Evolutionary conservation across 768 basidiomycete genomes (phyloP).

Genomic region (Steccherinum ochraceum): DNA sequence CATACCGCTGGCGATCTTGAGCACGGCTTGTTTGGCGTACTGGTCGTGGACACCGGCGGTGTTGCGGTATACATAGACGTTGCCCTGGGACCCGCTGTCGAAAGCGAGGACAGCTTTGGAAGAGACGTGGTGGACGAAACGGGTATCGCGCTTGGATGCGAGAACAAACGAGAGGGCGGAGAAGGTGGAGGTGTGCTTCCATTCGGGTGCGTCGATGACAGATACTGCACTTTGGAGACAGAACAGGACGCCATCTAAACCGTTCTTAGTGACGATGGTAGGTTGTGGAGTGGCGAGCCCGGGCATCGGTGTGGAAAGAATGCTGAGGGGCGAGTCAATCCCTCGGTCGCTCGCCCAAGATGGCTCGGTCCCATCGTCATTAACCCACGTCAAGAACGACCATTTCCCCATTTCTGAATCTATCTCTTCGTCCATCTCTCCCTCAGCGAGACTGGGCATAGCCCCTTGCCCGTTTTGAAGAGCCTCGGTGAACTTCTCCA

Average conservation of each 20-base stretch:
- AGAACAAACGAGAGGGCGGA: constrained; percentile 91
- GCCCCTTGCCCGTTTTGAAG: constrained; percentile 52
- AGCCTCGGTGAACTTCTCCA: constrained; percentile 81
- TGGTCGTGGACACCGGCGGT: constrained; percentile 37
- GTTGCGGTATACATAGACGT: constrained; percentile 80
- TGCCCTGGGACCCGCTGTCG: constrained; percentile 76
- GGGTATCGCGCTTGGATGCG: constrained; percentile 85
- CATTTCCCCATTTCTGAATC: constrained; percentile 65
- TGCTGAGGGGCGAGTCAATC: constrained; percentile 33
- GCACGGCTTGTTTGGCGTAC: constrained; percentile 75
- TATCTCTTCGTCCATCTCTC: constrained; percentile 89
- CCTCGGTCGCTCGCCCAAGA: constrained; percentile 30
- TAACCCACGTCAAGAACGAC: constrained; percentile 64
- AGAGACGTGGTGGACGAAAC: constrained; percentile 75
- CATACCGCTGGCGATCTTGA: constrained; percentile 64
- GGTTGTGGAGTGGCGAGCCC: constrained; percentile 29
- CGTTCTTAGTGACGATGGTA: constrained; percentile 61
- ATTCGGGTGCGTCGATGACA: constrained; percentile 27
- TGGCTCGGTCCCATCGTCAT: constrained; percentile 39
- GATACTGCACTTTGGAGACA: constrained; percentile 28
- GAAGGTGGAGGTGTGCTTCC: constrained; percentile 80
- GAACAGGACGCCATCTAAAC: constrained; percentile 68
- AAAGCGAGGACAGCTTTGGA: constrained; percentile 66
- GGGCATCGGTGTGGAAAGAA: constrained; percentile 72
- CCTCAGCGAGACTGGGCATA: constrained; percentile 76